Percentiles rank a stretch among this genome's conserved stretches.
These are phyloP conservation scores for Paraphaeosphaeria sporulosa DNA, from an alignment of 2,329 filamentous ascomycete genomes.

Conservation along the genomic window DNA sequence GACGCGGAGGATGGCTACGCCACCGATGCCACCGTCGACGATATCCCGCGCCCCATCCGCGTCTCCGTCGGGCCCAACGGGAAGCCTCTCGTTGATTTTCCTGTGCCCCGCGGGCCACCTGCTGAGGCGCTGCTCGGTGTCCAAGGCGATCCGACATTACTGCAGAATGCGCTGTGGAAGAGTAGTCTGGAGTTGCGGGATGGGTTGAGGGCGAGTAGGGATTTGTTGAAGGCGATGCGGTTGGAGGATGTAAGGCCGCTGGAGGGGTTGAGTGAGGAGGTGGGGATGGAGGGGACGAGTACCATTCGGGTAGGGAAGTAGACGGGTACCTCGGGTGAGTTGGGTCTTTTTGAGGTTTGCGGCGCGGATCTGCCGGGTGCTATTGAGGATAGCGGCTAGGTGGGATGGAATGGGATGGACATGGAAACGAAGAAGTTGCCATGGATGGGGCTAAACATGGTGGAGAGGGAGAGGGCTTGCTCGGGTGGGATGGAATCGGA, in stretches of 20 bases:
- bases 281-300: not conserved
- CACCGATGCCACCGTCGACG: conserved; percentile 29
- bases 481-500: not conserved
- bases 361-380: conserved; percentile 1
- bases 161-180: conserved; percentile 41
- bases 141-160: conserved; percentile 23
- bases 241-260: conserved; percentile 26
- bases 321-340: not conserved
- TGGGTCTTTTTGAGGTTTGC: not conserved
- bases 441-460: not conserved
- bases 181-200: conserved; percentile 41
- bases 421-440: too few species aligned
- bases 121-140: conserved; percentile 34
- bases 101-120: conserved; percentile 40
- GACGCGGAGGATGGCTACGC: conserved; percentile 37
- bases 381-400: not conserved
- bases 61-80: conserved; percentile 43
- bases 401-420: too few species aligned
- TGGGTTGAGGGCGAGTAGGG: conserved; percentile 37
- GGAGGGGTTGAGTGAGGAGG: conserved; percentile 20
- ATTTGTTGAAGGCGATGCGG: conserved; percentile 42
- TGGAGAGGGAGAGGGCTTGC: too few species aligned
- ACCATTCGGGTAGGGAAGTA: conserved; percentile 11
- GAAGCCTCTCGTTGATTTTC: conserved; percentile 44
- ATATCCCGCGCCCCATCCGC: conserved; percentile 26